Evolutionary conservation across 768 basidiomycete genomes (phyloP).

Genomic region (Mycena crocata): DNA sequence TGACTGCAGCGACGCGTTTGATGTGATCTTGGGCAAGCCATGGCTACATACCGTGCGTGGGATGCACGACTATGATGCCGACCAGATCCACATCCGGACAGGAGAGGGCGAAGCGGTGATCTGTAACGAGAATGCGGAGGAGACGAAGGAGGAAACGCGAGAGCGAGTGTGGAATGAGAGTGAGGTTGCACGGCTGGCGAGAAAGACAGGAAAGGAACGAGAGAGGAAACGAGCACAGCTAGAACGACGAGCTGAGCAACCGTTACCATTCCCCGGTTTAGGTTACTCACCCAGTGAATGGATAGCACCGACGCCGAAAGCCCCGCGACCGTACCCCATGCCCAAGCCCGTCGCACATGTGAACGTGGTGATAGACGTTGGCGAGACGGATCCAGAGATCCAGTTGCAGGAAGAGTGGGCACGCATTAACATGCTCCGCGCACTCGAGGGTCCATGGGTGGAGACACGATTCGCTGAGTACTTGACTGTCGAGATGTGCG

Average conservation of each 20-base stretch:
- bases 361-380: too few species aligned
- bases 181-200: neutral
- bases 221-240: neutral
- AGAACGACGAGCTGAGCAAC: constrained; percentile 5
- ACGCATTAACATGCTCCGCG: neutral
- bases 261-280: neutral
- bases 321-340: neutral
- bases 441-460: neutral
- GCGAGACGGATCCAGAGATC: neutral
- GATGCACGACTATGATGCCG: neutral
- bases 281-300: neutral
- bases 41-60: neutral
- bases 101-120: neutral
- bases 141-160: neutral
- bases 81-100: neutral
- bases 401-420: neutral
- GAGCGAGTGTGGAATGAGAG: neutral
- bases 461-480: neutral
- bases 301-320: neutral
- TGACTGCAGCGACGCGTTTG: neutral
- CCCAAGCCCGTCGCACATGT: neutral
- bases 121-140: neutral
- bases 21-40: neutral
- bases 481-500: neutral
- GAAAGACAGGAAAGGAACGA: neutral